phyloP scores from a whole-genome alignment of 2,329 filamentous ascomycete species.

The Parastagonospora nodorum region DNA sequence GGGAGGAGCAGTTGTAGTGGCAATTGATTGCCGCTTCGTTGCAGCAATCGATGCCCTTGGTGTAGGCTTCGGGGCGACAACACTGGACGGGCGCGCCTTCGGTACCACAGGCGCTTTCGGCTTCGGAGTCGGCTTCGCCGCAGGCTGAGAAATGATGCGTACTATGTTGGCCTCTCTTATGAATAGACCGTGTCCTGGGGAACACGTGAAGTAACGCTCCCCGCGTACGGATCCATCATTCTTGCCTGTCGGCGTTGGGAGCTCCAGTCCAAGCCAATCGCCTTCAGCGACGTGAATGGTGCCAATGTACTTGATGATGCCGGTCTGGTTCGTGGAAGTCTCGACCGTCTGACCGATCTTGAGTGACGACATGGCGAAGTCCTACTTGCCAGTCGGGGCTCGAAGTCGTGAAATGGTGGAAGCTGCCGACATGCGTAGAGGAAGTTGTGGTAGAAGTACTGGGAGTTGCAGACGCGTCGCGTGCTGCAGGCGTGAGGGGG shows the following conservation, averaged over 20 bases:
- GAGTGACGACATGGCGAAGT: slow-evolving; percentile 31
- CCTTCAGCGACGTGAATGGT: slow-evolving; percentile 80
- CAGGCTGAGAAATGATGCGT: slow-evolving; percentile 52
- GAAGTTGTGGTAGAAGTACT: no score
- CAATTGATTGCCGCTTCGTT: slow-evolving; percentile 29
- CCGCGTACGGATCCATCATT: slow-evolving; percentile 93
- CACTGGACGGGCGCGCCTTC: slow-evolving; percentile 30
- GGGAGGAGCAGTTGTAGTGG: slow-evolving; percentile 12
- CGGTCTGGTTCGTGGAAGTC: slow-evolving; percentile 78
- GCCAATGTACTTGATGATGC: slow-evolving; percentile 79
- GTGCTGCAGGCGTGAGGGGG: slow-evolving; percentile 3
- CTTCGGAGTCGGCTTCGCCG: slow-evolving; percentile 40
- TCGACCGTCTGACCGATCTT: slow-evolving; percentile 73
- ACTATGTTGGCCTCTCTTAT: slow-evolving; percentile 73
- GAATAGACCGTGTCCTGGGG: slow-evolving; percentile 78
- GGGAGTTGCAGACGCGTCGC: neutral
- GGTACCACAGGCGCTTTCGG: slow-evolving; percentile 6
- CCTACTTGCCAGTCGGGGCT: slow-evolving; percentile 8
- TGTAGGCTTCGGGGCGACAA: slow-evolving; percentile 18
- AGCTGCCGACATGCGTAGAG: slow-evolving; percentile 18
- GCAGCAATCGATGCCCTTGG: slow-evolving; percentile 15
- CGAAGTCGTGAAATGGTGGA: neutral
- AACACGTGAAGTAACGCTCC: slow-evolving; percentile 85
- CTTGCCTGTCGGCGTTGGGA: slow-evolving; percentile 81
- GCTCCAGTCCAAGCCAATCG: slow-evolving; percentile 88